Percentiles rank a stretch among this genome's conserved stretches.
Conservation (phyloP, 768 basidiomycete species). For the Mrakia frigida region DNA sequence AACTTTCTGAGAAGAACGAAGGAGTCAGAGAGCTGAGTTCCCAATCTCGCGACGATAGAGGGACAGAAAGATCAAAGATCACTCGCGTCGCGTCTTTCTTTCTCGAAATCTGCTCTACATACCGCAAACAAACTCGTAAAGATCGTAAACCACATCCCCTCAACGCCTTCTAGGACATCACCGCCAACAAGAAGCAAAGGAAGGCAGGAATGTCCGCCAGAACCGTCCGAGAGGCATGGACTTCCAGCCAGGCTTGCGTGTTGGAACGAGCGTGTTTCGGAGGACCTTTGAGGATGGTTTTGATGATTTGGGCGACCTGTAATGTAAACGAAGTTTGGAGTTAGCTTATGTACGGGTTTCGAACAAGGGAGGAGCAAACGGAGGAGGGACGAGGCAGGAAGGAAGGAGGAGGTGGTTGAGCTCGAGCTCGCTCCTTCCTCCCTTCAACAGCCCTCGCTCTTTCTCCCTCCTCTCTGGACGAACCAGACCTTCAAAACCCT, state of each 20-base stretch:
- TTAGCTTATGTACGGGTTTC: too few species aligned
- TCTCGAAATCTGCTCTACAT: background rate
- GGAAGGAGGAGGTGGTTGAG: too few species aligned
- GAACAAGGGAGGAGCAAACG: too few species aligned
- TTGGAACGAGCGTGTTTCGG: background rate
- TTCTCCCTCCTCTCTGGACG: too few species aligned
- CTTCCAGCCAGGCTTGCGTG: background rate
- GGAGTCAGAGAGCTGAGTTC: too few species aligned
- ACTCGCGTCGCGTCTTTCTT: background rate
- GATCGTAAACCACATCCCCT: background rate
- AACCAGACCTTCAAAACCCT: background rate
- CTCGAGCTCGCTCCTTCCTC: too few species aligned
- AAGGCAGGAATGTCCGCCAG: background rate
- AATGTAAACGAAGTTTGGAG: background rate
- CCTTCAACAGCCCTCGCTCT: too few species aligned
- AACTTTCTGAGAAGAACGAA: too few species aligned
- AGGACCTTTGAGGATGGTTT: background rate
- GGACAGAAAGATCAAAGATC: background rate
- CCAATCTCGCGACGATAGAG: too few species aligned
- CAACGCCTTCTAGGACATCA: background rate
- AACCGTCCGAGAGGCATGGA: background rate
- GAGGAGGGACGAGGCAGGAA: too few species aligned
- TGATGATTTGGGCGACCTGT: background rate
- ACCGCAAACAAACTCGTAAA: background rate
- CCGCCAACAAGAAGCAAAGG: slow-evolving; percentile 2